Percentiles rank a stretch among this genome's conserved stretches.
phyloP scores from a whole-genome alignment of 352 stramenopile genomes.

The Phytophthora megakarya region DNA sequence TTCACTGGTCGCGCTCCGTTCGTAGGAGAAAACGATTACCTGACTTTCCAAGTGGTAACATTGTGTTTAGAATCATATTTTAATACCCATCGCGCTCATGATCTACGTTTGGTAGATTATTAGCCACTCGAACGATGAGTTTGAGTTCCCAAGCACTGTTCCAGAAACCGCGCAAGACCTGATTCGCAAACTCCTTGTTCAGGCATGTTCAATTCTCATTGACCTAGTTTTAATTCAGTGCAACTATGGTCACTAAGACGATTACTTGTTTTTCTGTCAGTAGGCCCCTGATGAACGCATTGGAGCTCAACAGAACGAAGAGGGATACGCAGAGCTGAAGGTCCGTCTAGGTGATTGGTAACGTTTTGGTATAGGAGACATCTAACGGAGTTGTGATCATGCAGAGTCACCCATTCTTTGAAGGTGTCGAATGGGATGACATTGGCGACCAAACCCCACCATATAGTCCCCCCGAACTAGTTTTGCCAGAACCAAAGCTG shows the following conservation, averaged over 20 bases:
- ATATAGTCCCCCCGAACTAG: conserved; percentile 58
- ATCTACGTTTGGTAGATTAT: conserved; percentile 56
- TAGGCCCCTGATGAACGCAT: conserved; percentile 67
- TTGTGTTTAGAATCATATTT: not conserved
- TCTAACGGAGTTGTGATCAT: conserved; percentile 6
- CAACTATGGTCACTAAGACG: not conserved
- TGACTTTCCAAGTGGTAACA: conserved; percentile 89
- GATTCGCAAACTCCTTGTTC: conserved; percentile 76
- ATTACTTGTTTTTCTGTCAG: not conserved
- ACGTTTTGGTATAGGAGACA: not conserved
- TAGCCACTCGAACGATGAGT: conserved; percentile 75
- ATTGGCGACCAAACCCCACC: conserved; percentile 58
- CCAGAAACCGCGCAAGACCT: conserved; percentile 73
- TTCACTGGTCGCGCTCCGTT: conserved; percentile 85
- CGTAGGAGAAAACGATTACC: conserved; percentile 90
- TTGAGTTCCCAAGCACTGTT: conserved; percentile 75
- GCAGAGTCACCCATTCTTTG: conserved; percentile 81
- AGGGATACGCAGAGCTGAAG: conserved; percentile 71
- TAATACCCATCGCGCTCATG: conserved; percentile 8
- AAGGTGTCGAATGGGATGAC: conserved; percentile 74
- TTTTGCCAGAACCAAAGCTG: conserved; percentile 65
- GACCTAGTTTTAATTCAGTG: not conserved
- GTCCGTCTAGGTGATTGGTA: conserved; percentile 29
- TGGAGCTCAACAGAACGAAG: conserved; percentile 69
- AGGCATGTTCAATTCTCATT: conserved; percentile 31